Base-by-base conservation (phyloP, 2,329 filamentous ascomycete species). In the Bipolaris sorokiniana region DNA sequence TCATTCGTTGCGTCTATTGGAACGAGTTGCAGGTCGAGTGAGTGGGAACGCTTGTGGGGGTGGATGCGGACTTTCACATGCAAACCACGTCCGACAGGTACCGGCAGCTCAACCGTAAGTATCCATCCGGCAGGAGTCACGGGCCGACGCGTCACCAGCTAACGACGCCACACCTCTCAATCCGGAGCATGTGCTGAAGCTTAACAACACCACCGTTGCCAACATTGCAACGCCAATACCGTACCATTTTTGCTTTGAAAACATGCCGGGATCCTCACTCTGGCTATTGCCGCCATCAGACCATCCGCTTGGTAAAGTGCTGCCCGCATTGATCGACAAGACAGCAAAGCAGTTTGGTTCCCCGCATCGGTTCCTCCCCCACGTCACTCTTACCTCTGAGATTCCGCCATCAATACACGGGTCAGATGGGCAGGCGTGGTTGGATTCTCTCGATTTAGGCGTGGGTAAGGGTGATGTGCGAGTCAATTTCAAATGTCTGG, bases 371-470 rank as follows among this genome's bases (percentile, higher is more conserved):
- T 80, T 80, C 66, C 59, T 77, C 48, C 77, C 78, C 3, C 78
- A 80, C 56, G 56, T 80, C 40, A 80, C 78, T 5, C 59, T 80
- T 15, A 80, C 77, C 1, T 76, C 76, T 13, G 69, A 76, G 22
- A 73, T 79, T 20, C 41, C 49, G 0, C 58, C 65, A 0, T 63
- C 63, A 3, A 48, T 61, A 22, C 72, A 76, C 48, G 56, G 45
- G 3, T 37, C 66, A n/a, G 64, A 73, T 37, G 70, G 76, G 0
- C 77, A 79, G 51, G 57, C 56, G 31, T 79, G 75, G 76, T 72
- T 80, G 4, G 69, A 76, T 16, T 54, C 54, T 2, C 58, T 79
- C 2, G 26, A 63, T 1, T 60, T 78, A 15, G 63, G 63, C 6
- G 4, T 51, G 7, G 56, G 48, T 6, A 40, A 45, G 26, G 6